phyloP scores from a whole-genome alignment of 805 yeast genomes.

The Saccharomycopsis sp. region DNA sequence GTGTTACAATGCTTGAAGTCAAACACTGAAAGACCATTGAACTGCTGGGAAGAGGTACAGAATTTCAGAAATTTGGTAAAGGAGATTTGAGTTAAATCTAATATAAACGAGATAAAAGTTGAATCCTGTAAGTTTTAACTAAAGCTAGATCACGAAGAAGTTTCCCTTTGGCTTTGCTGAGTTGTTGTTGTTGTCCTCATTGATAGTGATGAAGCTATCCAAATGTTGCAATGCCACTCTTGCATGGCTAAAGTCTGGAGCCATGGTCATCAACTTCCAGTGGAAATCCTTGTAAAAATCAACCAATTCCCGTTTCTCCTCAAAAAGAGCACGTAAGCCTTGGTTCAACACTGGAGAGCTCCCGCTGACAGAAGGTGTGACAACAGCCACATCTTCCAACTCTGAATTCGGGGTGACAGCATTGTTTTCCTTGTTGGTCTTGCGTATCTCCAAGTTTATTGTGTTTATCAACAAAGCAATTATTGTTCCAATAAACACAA shows the following conservation, averaged over 20 bases:
- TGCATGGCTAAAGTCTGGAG: slow-evolving; percentile 21
- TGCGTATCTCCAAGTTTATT: slow-evolving; percentile 7
- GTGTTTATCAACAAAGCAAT: slow-evolving; percentile 21
- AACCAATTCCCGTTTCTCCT: slow-evolving; percentile 7
- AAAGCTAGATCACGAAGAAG: no score
- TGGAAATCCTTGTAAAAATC: slow-evolving; percentile 17
- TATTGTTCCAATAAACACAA: slow-evolving; percentile 24
- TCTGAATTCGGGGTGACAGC: not conserved
- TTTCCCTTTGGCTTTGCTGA: not conserved
- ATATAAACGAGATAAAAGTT: no score
- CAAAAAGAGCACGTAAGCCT: not conserved
- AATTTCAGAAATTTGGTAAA: slow-evolving; percentile 53
- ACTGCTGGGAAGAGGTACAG: slow-evolving; percentile 77
- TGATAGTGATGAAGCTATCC: slow-evolving; percentile 12
- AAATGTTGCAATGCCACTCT: slow-evolving; percentile 16
- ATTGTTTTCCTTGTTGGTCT: not conserved
- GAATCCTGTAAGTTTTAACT: no score
- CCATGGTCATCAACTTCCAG: slow-evolving; percentile 20
- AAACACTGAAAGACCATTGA: slow-evolving; percentile 56
- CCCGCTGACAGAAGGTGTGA: not conserved
- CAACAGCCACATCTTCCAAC: not conserved
- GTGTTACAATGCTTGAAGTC: slow-evolving; percentile 54
- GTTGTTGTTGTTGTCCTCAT: no score
- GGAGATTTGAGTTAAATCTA: slow-evolving; percentile 37
- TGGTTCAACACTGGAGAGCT: not conserved